These are phyloP conservation scores for Phaffia australis DNA, from an alignment of 768 basidiomycete species.

Conservation along the genomic window DNA sequence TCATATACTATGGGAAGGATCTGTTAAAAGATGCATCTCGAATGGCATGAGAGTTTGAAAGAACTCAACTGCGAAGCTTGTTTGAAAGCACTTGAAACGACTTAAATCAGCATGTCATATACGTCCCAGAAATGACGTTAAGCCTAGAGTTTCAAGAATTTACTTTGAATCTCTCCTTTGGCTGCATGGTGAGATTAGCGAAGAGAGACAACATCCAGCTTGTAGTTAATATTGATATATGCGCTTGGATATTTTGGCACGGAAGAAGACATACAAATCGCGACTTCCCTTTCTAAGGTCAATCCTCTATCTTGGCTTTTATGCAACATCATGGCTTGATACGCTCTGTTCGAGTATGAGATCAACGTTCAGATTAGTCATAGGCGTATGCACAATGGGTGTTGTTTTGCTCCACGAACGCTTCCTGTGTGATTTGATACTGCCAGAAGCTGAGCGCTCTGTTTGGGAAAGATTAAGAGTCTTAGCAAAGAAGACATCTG, in stretches of 20 bases:
- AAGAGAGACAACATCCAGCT: no score
- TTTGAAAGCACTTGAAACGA: background rate
- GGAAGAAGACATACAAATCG: conserved; percentile 10
- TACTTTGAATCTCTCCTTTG: conserved; percentile 15
- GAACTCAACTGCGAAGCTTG: conserved; percentile 14
- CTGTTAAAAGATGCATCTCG: background rate
- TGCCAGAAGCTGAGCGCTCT: conserved; percentile 25
- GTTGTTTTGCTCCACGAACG: background rate
- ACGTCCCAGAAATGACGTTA: no score
- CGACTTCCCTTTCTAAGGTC: conserved; percentile 14
- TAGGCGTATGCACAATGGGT: background rate
- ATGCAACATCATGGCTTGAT: conserved; percentile 15
- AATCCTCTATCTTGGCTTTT: conserved; percentile 17
- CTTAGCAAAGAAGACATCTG: background rate
- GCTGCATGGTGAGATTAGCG: background rate
- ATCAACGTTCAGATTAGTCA: background rate
- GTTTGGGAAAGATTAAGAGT: background rate
- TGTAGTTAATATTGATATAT: background rate
- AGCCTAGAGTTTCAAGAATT: background rate
- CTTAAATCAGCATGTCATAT: background rate
- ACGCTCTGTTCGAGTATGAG: conserved; percentile 3
- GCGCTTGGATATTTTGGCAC: background rate
- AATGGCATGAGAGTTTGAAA: background rate
- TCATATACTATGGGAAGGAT: conserved; percentile 31
- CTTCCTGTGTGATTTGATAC: conserved; percentile 23